These are phyloP conservation scores for Lichtheimia ornata DNA, from an alignment of 371 early-diverging fungal species.

Conservation along the genomic window DNA sequence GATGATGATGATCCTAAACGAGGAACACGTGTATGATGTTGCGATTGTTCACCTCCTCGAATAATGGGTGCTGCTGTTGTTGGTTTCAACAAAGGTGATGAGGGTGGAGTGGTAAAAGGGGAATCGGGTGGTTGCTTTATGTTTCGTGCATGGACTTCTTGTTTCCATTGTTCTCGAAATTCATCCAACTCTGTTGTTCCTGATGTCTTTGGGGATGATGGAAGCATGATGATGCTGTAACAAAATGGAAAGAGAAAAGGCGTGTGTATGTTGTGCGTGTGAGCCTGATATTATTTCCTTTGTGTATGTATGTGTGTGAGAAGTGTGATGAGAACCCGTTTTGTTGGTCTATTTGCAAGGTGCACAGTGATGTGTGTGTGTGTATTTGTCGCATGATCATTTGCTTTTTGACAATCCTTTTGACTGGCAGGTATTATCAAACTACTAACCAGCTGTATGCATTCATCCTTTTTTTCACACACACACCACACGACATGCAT, in stretches of 20 bases:
- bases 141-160: slow-evolving; percentile 15
- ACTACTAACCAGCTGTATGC: too few relatives aligned
- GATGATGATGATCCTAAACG: background rate
- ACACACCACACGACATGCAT: too few relatives aligned
- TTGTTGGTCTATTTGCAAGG: too few relatives aligned
- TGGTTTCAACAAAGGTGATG: slow-evolving; percentile 6
- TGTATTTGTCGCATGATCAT: too few relatives aligned
- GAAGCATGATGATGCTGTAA: background rate
- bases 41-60: background rate
- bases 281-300: too few relatives aligned
- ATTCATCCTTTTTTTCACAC: too few relatives aligned
- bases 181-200: slow-evolving; percentile 14
- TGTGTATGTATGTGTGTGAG: too few relatives aligned
- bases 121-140: slow-evolving; percentile 10
- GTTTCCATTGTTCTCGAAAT: slow-evolving; percentile 26
- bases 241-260: slow-evolving; percentile 3
- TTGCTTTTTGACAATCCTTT: too few relatives aligned
- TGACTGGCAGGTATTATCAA: too few relatives aligned
- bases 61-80: background rate
- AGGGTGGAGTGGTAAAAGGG: slow-evolving; percentile 9
- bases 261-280: background rate
- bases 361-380: too few relatives aligned
- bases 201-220: background rate
- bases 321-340: too few relatives aligned
- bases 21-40: background rate